Conservation (phyloP, 345 rosid genomes). For the Linum usitatissimum region DNA sequence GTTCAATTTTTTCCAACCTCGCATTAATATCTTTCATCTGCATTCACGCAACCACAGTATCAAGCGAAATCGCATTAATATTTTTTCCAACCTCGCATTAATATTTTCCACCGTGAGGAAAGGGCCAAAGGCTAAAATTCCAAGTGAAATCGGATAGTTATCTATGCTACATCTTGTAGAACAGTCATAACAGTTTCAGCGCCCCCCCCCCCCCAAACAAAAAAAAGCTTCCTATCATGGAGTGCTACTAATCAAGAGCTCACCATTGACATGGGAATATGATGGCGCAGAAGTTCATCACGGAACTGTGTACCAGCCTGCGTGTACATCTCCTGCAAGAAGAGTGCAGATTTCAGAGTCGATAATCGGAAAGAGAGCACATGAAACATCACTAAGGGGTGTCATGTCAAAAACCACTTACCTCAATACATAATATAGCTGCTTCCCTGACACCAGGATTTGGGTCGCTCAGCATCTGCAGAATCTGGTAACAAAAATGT, state of each 20-base stretch:
- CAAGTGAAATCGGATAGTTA: not conserved
- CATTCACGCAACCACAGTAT: slow-evolving; percentile 12
- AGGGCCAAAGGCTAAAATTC: not conserved
- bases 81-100: no score
- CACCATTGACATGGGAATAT: slow-evolving; percentile 83
- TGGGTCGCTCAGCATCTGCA: slow-evolving; percentile 84
- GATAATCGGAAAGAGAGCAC: not conserved
- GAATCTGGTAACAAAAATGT: slow-evolving; percentile 41
- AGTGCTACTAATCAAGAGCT: slow-evolving; percentile 14
- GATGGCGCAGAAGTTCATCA: slow-evolving; percentile 92
- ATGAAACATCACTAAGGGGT: not conserved
- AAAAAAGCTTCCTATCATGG: not conserved
- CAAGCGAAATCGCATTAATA: no score
- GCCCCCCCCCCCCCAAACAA: not conserved
- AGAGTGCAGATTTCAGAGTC: slow-evolving; percentile 6
- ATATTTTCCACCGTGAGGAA: no score
- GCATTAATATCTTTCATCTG: slow-evolving; percentile 97
- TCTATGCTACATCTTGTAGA: not conserved
- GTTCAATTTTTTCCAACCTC: slow-evolving; percentile 87
- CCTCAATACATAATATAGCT: slow-evolving; percentile 91
- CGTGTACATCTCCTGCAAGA: slow-evolving; percentile 81
- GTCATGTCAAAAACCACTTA: slow-evolving; percentile 13
- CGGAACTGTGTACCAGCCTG: slow-evolving; percentile 90
- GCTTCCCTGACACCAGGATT: slow-evolving; percentile 90
- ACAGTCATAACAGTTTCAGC: not conserved